Conservation (phyloP, 306 rosid species). For the Lathyrus aphaca region DNA sequence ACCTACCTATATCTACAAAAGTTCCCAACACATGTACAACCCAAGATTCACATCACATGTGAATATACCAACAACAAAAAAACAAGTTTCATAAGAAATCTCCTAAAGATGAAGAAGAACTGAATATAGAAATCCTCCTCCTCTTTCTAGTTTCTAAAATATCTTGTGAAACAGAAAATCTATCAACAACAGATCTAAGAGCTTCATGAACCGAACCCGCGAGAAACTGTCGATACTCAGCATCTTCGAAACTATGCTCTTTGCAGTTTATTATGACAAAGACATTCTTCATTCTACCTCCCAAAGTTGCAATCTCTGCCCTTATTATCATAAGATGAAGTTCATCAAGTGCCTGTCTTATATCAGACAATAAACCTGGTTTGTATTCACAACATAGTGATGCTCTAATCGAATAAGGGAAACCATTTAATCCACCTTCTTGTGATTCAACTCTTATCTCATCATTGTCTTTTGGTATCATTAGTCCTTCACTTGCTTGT, state of each 20-base stretch:
- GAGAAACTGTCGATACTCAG: slow-evolving; percentile 48
- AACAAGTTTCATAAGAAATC: slow-evolving; percentile 46
- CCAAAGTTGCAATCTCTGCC: slow-evolving; percentile 70
- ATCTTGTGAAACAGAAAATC: slow-evolving; percentile 60
- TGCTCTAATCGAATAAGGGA: slow-evolving; percentile 59
- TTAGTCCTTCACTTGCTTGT: slow-evolving; percentile 55
- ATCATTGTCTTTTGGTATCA: slow-evolving; percentile 64
- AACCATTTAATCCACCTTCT: slow-evolving; percentile 54
- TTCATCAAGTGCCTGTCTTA: slow-evolving; percentile 63
- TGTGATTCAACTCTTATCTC: slow-evolving; percentile 69
- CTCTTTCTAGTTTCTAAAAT: slow-evolving; percentile 54
- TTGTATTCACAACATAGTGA: slow-evolving; percentile 68
- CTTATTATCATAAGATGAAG: slow-evolving; percentile 62
- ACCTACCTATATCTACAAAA: slow-evolving; percentile 25
- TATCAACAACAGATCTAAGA: slow-evolving; percentile 62
- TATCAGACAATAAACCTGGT: slow-evolving; percentile 56
- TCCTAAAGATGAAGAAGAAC: slow-evolving; percentile 54
- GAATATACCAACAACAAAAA: not conserved
- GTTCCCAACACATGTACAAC: slow-evolving; percentile 33
- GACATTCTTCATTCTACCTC: slow-evolving; percentile 71
- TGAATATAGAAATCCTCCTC: slow-evolving; percentile 55
- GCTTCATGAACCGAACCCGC: slow-evolving; percentile 63
- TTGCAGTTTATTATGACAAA: slow-evolving; percentile 60
- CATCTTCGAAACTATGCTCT: slow-evolving; percentile 46
- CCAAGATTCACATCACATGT: slow-evolving; percentile 13